These are phyloP conservation scores for Backusella liffmaniae DNA, from an alignment of 192 early-diverging fungal species.

Conservation along the genomic window DNA sequence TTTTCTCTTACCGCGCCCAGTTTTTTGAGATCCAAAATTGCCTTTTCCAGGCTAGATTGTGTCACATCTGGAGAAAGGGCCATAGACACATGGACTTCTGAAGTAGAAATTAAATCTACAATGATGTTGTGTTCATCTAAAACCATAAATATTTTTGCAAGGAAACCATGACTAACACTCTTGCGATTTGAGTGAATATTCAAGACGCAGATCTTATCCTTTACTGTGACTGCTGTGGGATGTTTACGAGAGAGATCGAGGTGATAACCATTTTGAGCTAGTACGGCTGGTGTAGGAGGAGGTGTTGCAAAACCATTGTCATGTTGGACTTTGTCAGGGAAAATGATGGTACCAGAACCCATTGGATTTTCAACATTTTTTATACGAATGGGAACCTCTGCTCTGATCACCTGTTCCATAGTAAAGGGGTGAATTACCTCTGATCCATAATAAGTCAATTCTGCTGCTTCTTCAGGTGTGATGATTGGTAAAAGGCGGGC, in stretches of 20 bases:
- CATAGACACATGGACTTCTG: constrained; percentile 83
- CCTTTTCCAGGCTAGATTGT: constrained; percentile 54
- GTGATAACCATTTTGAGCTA: constrained; percentile 60
- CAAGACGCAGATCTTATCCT: constrained; percentile 84
- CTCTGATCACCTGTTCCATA: constrained; percentile 95
- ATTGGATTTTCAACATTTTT: constrained; percentile 90
- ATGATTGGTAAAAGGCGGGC: constrained; percentile 79
- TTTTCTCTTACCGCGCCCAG: constrained; percentile 65
- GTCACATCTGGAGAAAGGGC: constrained; percentile 52
- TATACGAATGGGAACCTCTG: constrained; percentile 89
- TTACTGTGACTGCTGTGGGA: constrained; percentile 91
- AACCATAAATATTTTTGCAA: constrained; percentile 83
- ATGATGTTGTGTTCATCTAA: constrained; percentile 79
- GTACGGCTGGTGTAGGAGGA: constrained; percentile 46
- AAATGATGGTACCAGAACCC: constrained; percentile 82
- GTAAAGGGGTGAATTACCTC: constrained; percentile 94
- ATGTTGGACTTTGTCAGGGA: constrained; percentile 55
- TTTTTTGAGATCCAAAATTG: constrained; percentile 66
- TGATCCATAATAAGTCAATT: constrained; percentile 88
- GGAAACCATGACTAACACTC: constrained; percentile 86
- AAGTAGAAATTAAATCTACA: constrained; percentile 84
- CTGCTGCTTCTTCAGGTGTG: constrained; percentile 90
- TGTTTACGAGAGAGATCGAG: constrained; percentile 57
- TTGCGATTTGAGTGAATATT: constrained; percentile 93
- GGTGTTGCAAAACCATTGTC: constrained; percentile 27